Base-by-base conservation (phyloP, 164 flowering plant species). In the Stephania cephalantha region DNA sequence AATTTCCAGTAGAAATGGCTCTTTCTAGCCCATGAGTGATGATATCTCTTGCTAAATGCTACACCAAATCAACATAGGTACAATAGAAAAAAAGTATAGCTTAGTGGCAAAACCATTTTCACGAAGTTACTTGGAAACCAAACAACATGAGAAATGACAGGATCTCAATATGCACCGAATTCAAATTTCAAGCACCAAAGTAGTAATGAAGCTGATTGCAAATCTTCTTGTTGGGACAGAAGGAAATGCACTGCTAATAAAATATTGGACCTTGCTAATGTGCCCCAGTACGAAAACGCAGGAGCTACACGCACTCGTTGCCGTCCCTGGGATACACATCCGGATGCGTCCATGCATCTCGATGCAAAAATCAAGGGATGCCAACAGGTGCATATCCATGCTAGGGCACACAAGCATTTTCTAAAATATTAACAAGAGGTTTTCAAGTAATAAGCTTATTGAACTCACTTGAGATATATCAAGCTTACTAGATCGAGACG, bases 1-100 rank as follows among this genome's bases (percentile, higher is more conserved):
- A 95, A 75, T 93, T 93, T 5, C 99, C 99, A 68, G 98, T 91
- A 74, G 99, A 93, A 70, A 96, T 87, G 30, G 97, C 83, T 77
- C 92, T 89, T 76, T 96, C 99, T 44, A 96, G 80, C 31, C 97
- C 97, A 44, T 52, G 1, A 25, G 92, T 86, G 35, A 96, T 90
- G 35, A 65, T 76, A 58, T 88, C 86, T 58, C 44, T 74, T 25
- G 1, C 45, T 48, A 90, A 46, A 69, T 15, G 70, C 90, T 91
- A 66, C 65, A 73, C 68, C 61, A 71, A 35, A 53, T 22, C 30
- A 64, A 35, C 44, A 42, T 7, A 81, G 68, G 48, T 7, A 81
- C 64, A n/a, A 68, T 12, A 44, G 71, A n/a, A 18, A 69, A 13
- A 1, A 58, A 58, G 64, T 18, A 2, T 5, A 58, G 64, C 64